These are phyloP conservation scores for Tylopilus plumbeoviolaceoides DNA, from an alignment of 768 basidiomycete species.

Conservation along the genomic window DNA sequence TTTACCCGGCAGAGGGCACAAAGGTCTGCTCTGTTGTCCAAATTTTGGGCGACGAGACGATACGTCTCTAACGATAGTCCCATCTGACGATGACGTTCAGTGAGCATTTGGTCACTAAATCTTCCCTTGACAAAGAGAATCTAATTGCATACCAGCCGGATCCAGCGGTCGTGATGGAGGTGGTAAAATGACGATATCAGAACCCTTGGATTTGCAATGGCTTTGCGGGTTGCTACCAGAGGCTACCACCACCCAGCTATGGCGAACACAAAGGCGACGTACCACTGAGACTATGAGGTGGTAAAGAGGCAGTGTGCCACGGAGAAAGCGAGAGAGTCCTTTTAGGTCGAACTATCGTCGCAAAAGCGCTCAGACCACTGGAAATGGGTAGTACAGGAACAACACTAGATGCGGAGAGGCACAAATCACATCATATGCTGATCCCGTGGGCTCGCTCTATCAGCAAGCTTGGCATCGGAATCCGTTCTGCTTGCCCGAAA, in stretches of 20 bases:
- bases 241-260: neutral
- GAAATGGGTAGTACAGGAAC: constrained; percentile 10
- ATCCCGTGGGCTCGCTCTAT: neutral
- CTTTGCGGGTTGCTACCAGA: neutral
- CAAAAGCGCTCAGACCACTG: constrained; percentile 3
- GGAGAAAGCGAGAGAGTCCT: neutral
- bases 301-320: constrained; percentile 2
- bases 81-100: constrained; percentile 39
- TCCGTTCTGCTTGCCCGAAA: constrained; percentile 1
- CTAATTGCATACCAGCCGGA: constrained; percentile 8
- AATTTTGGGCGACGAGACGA: constrained; percentile 51
- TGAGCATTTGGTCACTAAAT: neutral
- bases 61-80: constrained; percentile 57
- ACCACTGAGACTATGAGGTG: neutral
- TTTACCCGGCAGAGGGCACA: constrained; percentile 56
- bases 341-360: constrained; percentile 9
- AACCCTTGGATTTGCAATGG: neutral
- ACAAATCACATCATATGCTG: constrained; percentile 15
- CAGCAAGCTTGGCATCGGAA: constrained; percentile 1
- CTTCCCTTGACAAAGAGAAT: neutral
- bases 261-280: neutral
- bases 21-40: constrained; percentile 51
- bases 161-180: neutral
- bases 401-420: constrained; percentile 10
- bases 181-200: neutral